Conservation (phyloP, 441 rosid species). For the Breynia disticha region DNA sequence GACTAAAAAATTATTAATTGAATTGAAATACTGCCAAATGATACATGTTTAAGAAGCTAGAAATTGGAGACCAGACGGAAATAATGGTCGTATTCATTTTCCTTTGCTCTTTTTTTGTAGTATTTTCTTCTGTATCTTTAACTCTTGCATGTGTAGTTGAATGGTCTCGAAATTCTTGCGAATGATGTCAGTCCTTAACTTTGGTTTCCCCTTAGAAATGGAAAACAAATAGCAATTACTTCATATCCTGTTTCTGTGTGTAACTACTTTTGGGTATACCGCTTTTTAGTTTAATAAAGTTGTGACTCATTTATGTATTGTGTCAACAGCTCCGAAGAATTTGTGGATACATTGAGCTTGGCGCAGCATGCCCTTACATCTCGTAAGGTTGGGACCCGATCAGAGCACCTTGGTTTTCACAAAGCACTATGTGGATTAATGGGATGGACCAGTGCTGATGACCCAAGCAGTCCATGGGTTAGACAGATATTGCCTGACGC, state of each 20-base stretch:
- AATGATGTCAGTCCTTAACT: background rate
- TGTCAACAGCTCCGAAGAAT: slow-evolving; percentile 41
- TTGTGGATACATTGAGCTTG: slow-evolving; percentile 35
- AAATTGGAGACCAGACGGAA: too few species aligned
- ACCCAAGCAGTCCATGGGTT: slow-evolving; percentile 30
- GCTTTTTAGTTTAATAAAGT: background rate
- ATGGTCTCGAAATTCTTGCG: background rate
- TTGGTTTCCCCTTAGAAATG: background rate
- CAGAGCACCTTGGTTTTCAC: slow-evolving; percentile 49
- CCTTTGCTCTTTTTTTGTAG: background rate
- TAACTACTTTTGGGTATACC: background rate
- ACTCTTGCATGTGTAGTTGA: background rate
- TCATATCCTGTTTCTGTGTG: background rate
- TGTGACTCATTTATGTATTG: slow-evolving; percentile 2
- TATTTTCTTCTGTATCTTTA: background rate
- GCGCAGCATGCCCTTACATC: slow-evolving; percentile 41
- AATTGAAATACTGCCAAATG: too few species aligned
- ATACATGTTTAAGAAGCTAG: too few species aligned
- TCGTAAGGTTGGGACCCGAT: slow-evolving; percentile 30
- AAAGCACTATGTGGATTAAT: slow-evolving; percentile 50
- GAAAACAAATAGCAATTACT: too few species aligned
- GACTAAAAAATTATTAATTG: too few species aligned
- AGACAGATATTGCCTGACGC: slow-evolving; percentile 23
- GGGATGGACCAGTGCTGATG: slow-evolving; percentile 39
- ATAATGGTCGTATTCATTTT: too few species aligned